Base-by-base conservation (phyloP, 768 basidiomycete species). In the Collybiopsis confluens region DNA sequence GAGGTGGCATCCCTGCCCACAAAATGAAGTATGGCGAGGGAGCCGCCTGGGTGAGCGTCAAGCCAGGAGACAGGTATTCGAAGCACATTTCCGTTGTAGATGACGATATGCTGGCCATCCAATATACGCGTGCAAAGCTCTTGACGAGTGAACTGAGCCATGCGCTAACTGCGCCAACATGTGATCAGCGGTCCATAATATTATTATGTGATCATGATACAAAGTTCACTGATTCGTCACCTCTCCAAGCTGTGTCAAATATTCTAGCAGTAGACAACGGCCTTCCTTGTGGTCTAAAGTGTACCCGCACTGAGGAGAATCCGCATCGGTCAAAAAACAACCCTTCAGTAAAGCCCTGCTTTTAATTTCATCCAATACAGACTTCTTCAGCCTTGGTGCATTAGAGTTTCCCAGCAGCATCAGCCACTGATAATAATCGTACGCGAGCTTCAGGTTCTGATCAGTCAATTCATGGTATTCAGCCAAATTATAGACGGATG, bases 1-100 rank as follows among this genome's bases (percentile, higher is more conserved):
- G 96, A 90, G 0, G 91, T 82, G 0, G 96, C 95, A 65, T 99
- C 95, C 52, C 96, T 80, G 2, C 96, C 97, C 38, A 98, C 85
- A 62, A 94, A 98, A 70, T 99, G 97, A 23, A 96, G 83, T 54
- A 99, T 82, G 13, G 93, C 80, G 45, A 98, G 85, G 3, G 81
- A 68, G 36, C 96, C 94, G 40, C 97, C 97, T 0, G 97, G 97
- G 65, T 98, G 96, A 3, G 80, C 74, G 3, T 79, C 70, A n/a
- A 94, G 82, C 94, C 94, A 98, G 13, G 74, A 66, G 10, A 74
- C 68, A 5, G 92, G 82, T 13, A 92, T 81, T 44, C 78, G 78
- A 47, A 87, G 78, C 60, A 87, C 79, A 54, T 76, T 71, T 62
- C 75, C 74, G 64, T 77, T 70, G 73, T 87, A 87, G 56, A 96